Conservation (phyloP, 306 rosid species). For the Lagenaria siceraria region DNA sequence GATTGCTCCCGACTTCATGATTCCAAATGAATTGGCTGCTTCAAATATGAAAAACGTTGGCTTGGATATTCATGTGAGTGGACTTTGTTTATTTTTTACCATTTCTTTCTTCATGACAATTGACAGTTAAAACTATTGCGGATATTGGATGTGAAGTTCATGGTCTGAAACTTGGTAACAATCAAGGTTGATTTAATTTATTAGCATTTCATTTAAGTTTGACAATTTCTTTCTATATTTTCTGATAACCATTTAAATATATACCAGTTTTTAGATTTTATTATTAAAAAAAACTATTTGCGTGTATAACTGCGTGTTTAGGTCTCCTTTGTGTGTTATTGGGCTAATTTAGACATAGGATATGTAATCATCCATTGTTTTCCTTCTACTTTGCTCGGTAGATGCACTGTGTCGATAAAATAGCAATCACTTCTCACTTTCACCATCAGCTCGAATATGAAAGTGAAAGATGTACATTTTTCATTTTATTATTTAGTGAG, state of each 20-base stretch:
- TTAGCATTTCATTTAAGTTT: not conserved
- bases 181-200: not conserved
- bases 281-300: not conserved
- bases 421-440: not conserved
- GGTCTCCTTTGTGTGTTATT: not conserved
- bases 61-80: conserved; percentile 19
- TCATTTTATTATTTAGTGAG: not conserved
- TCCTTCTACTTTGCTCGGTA: not conserved
- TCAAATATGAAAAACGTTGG: conserved; percentile 11
- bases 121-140: not conserved
- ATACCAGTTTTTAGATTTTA: not conserved
- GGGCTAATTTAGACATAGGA: not conserved
- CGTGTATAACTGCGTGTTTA: not conserved
- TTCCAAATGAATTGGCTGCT: conserved; percentile 25
- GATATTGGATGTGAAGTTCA: not conserved
- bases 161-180: not conserved
- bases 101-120: not conserved
- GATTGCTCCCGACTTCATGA: conserved; percentile 31
- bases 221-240: not conserved
- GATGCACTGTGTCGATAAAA: not conserved
- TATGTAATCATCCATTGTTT: not conserved
- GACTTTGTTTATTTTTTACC: not conserved
- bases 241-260: not conserved
- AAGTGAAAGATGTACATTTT: not conserved
- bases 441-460: not conserved